Evolutionary conservation across 306 rosid species (phyloP), one percentile per base, ranked within the genome.

Genomic region (Heteromeles arbutifolia): DNA sequence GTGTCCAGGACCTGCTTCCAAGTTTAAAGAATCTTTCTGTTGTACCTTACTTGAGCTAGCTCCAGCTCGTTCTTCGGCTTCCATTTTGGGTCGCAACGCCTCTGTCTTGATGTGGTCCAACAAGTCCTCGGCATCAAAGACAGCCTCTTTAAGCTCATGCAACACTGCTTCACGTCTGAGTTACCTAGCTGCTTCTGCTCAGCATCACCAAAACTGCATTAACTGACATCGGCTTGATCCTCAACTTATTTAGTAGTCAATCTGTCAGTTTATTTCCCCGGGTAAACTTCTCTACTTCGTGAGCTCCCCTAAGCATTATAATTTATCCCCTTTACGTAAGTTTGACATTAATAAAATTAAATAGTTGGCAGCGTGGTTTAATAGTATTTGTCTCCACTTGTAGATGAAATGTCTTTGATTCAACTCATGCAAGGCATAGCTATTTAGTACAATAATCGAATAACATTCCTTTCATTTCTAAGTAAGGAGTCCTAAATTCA

Each of bases 91-190:
- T 44, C 25, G 8, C 15, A 65, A 63, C 4, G 77, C 78, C 24
- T 22, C 24, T 39, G 78, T 78, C 18, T 3, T 68, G 6, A 81
- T 78, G 67, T 75, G 76, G 72, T 84, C 85, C 39, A 84, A 41
- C 37, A 81, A 8, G 29, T 71, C 73, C 22, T 78, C 79, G 2
- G 77, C 77, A 6, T 32, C 52, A 50, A 45, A 53, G 2, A 72
- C 65, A 18, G 34, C 67, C 19, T 26, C 39, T 63, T 28, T 11
- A 7, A 63, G 21, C 39, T 63, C 22, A 28, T 2, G n/a, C 21
- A 80, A 52, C 59, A 77, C 3, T 18, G 53, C 67, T 65, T 77
- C 8, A 84, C 69, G 12, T 26, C 57, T 6, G 56, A 7, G 52
- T 4, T 67, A 15, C 22, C 11, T 15, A 70, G 69, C 13, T 84